phyloP scores from a whole-genome alignment of 2,329 filamentous ascomycete genomes.

The Hypoxylon sp. region DNA sequence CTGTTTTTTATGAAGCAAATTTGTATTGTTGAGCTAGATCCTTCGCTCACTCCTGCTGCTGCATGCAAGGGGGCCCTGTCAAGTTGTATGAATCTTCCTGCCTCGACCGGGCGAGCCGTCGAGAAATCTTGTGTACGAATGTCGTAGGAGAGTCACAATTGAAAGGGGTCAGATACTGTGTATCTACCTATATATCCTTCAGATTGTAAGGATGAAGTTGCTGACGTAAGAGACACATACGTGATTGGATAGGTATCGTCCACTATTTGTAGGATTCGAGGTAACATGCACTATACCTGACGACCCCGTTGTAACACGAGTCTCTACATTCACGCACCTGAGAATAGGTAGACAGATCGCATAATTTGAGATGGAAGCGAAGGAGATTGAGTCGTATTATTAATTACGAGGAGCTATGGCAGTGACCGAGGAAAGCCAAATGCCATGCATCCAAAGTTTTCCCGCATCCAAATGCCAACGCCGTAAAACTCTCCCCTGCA shows the following conservation, averaged over 20 bases:
- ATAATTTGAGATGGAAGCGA: constrained; percentile 25
- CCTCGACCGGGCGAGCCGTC: not conserved
- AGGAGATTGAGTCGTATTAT: constrained; percentile 48
- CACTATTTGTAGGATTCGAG: not conserved
- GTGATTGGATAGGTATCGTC: not conserved
- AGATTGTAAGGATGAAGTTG: not conserved
- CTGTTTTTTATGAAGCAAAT: not conserved
- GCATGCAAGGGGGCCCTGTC: not conserved
- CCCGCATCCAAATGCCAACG: constrained; percentile 45
- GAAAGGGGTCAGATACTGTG: not conserved
- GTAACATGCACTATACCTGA: not conserved
- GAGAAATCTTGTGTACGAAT: not conserved
- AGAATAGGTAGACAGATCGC: not conserved
- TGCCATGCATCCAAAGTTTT: constrained; percentile 40
- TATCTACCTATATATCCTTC: not conserved
- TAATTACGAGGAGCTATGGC: constrained; percentile 40
- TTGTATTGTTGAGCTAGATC: not conserved
- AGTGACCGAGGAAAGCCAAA: constrained; percentile 28
- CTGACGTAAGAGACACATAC: not conserved
- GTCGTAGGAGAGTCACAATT: not conserved
- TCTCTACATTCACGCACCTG: not conserved
- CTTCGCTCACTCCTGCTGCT: constrained; percentile 3
- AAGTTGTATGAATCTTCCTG: not conserved
- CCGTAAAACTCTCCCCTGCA: constrained; percentile 29
- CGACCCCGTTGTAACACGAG: not conserved